Evolutionary conservation across 495 filamentous ascomycete species (phyloP).

Genomic region (Cercophora scortea): DNA sequence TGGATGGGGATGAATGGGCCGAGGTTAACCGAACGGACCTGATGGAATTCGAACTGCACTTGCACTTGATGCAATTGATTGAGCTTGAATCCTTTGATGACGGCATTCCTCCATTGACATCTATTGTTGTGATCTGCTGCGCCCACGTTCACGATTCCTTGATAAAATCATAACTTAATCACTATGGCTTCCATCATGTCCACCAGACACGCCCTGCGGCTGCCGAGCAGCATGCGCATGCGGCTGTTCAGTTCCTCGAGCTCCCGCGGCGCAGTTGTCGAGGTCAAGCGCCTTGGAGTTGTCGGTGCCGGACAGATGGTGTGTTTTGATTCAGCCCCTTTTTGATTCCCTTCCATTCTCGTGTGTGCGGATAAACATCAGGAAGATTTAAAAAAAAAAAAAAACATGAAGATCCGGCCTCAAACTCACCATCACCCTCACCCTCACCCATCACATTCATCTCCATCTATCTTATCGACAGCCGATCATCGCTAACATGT

Average conservation of each 20-base stretch:
- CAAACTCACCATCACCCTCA: no score
- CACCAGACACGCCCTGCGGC: conserved; percentile 23
- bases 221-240: conserved; percentile 28
- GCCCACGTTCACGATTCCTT: no score
- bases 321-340: conserved; percentile 29
- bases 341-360: background rate
- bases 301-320: conserved; percentile 97
- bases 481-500: no score
- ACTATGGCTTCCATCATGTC: conserved; percentile 28
- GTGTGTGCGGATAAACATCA: no score
- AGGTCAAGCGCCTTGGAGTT: conserved; percentile 86
- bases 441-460: no score
- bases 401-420: no score
- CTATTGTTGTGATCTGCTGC: no score
- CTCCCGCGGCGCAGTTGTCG: conserved; percentile 50
- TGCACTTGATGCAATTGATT: background rate
- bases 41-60: no score
- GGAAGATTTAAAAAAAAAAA: no score
- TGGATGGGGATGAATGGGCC: background rate
- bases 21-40: background rate
- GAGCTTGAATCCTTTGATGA: conserved; percentile 1
- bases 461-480: no score
- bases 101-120: no score
- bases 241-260: conserved; percentile 48
- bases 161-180: background rate